Evolutionary conservation across 2,329 filamentous ascomycete species (phyloP).

Genomic region (Nectriaceae sp.): DNA sequence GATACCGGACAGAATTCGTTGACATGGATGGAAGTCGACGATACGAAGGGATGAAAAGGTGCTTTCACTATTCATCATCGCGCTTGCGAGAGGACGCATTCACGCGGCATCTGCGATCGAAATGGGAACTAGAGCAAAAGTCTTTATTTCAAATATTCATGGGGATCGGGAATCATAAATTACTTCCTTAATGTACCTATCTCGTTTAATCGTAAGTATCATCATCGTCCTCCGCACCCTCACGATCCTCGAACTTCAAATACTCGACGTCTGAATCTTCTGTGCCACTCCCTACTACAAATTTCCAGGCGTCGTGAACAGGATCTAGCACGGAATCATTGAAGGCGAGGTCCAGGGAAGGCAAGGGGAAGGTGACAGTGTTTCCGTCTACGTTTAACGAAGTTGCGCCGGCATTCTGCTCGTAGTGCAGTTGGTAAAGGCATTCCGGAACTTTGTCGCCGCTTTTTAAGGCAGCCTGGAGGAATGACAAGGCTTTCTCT

Average conservation of each 20-base stretch:
- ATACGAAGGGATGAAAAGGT: too few relatives aligned
- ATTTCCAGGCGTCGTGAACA: constrained; percentile 71
- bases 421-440: constrained; percentile 58
- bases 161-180: background rate
- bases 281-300: constrained; percentile 53
- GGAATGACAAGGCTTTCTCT: constrained; percentile 41
- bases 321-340: constrained; percentile 68
- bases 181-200: background rate
- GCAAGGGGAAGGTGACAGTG: constrained; percentile 58
- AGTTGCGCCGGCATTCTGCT: constrained; percentile 42
- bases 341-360: constrained; percentile 69
- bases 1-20: too few relatives aligned
- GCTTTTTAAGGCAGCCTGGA: constrained; percentile 38
- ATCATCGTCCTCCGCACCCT: constrained; percentile 60
- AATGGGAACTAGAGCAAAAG: background rate
- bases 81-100: background rate
- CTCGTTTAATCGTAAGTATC: constrained; percentile 49
- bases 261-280: constrained; percentile 55
- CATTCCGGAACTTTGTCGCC: constrained; percentile 32
- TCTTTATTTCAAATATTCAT: background rate
- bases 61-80: too few relatives aligned
- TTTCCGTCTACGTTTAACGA: constrained; percentile 38
- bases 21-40: too few relatives aligned
- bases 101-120: background rate
- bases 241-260: constrained; percentile 77